phyloP scores from a whole-genome alignment of 345 rosid species.

The Hibiscus tridactylites region DNA sequence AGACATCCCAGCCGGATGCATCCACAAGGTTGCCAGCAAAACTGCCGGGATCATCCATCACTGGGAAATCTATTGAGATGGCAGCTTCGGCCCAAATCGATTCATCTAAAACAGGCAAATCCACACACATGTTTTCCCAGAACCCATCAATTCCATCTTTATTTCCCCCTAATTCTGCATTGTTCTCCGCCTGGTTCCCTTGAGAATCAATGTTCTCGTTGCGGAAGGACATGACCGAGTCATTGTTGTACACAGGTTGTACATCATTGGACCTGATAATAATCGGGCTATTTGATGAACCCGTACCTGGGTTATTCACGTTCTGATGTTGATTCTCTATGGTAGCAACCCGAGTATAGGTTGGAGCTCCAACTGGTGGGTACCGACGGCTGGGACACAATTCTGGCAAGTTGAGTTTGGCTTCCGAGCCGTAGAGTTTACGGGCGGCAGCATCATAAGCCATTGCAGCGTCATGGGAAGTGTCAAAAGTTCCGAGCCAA shows the following conservation, averaged over 20 bases:
- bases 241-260: neutral
- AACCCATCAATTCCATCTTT: conserved; percentile 30
- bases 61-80: conserved; percentile 66
- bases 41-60: conserved; percentile 32
- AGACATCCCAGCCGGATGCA: conserved; percentile 46
- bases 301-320: conserved; percentile 1
- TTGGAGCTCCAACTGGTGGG: neutral
- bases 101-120: conserved; percentile 55
- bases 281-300: conserved; percentile 10
- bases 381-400: conserved; percentile 3
- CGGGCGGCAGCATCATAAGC: conserved; percentile 89
- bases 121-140: conserved; percentile 51
- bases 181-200: conserved; percentile 6
- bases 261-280: neutral
- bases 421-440: conserved; percentile 72
- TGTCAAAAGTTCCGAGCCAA: conserved; percentile 96
- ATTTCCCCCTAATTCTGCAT: conserved; percentile 5
- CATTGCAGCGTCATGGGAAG: conserved; percentile 75
- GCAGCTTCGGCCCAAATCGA: conserved; percentile 93
- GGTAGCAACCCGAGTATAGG: conserved; percentile 9
- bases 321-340: conserved; percentile 13
- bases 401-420: conserved; percentile 76
- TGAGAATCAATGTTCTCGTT: conserved; percentile 7
- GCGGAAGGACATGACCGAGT: conserved; percentile 5
- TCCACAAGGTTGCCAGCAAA: conserved; percentile 32